Base-by-base conservation (phyloP, 2,329 filamentous ascomycete genomes). In the Parascedosporium putredinis region DNA sequence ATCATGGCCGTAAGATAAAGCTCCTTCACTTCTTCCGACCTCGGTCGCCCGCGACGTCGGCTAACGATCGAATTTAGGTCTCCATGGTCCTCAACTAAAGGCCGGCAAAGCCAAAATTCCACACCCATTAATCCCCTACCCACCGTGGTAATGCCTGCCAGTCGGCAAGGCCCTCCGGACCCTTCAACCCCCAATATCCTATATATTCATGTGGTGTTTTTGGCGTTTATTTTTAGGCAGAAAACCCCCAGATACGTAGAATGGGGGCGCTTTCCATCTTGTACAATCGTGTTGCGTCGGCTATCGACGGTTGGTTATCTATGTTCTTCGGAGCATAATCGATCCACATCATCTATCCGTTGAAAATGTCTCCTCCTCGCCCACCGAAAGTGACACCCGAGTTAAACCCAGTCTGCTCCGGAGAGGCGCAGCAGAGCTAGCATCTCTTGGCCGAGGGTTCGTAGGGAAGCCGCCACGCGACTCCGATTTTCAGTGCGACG, bases 1-100 rank as follows among this genome's bases (percentile, higher is more conserved):
- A 68, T 88, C 59, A 97, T 98, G 90, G 93, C 93, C 56, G 93
- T 96, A 66, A 53, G 75, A 65, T 31, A n/a, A n/a, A n/a, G n/a
- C 5, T 12, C 38, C 34, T 14, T 24, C 5, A n/a, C 33, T 10
- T 14, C 3, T n/a, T 14, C 22, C 18, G 10, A 12, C 10, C 31
- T 7, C 31, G 18, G 14, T 4, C 12, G 14, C 8, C 12, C 44
- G 38, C 16, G 9, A 12, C 12, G 12, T 18, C 20, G n/a, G 31
- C 45, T 47, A 29, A 47, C 31, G 4, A 10, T 16, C 38, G 14
- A 22, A 27, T 44, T 9, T 16, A 67, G 65, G 59, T 60, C 49
- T 66, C 65, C 31, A 63, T 67, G 48, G 58, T 67, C 50, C 54
- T 67, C 45, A 64, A 59, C 58, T 67, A 66, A 56, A n/a, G n/a